Base-by-base conservation (phyloP, 2,329 filamentous ascomycete species). In the Chlorencoelia australis region DNA sequence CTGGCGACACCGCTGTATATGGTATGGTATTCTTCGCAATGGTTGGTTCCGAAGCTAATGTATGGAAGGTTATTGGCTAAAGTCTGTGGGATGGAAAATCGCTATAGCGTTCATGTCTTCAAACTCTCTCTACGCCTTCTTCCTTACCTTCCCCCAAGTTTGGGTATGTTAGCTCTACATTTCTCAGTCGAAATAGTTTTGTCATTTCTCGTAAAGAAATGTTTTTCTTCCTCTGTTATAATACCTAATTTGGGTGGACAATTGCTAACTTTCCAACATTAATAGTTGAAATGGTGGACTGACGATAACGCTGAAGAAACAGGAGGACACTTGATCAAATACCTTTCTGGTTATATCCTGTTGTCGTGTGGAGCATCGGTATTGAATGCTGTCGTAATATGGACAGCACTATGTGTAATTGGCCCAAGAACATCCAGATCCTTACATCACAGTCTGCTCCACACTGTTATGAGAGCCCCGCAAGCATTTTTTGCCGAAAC, bases 101-200 rank as follows among this genome's bases (percentile, higher is more conserved):
- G 38, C 37, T 29, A 28, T 28, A 20, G 45, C 32, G 9, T 31
- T 30, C 37, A 28, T 43, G 19, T 39, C 30, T 18, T 52, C 31
- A 36, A 45, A 22, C 37, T 35, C 35, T 19, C 40, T 51, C 13
- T 53, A 38, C 41, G 46, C 37, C 4, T 47, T 43, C 37, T 54
- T 55, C 32, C 42, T 38, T 1, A 53, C 52, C 30, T 55, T 49
- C 27, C 40, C 47, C 32, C 49, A 47, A n/a, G 47, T 55, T 29
- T 54, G 49, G 41, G 20, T 25, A 6, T 31, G 7, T 16, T 32
- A 10, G 7, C 8, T 27, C 15, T 3, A 9, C 16, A 15, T 22
- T 17, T 24, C 11, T 10, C 11, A 14, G 24, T 8, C 5, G 10
- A 3, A 3, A 19, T 20, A 4, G 11, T 8, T 26, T 14, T 35